Base-by-base conservation (phyloP, 345 rosid genomes). In the Pelargonium nanum region DNA sequence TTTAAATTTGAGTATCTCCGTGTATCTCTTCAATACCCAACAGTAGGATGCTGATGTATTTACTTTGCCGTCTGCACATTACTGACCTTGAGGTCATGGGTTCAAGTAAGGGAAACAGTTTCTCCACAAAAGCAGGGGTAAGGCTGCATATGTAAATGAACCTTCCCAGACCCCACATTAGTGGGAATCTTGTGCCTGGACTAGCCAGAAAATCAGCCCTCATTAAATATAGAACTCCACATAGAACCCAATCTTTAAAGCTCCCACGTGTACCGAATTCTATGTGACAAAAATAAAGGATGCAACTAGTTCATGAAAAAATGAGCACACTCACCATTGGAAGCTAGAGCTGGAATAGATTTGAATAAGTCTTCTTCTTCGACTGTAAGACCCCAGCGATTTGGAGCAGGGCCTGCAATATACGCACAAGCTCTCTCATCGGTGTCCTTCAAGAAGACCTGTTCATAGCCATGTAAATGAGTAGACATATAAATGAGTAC, bases 351-450 rank as follows among this genome's bases (percentile, higher is more conserved):
- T 75, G 59, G 67, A 30, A 79, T 66, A 24, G 92, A 82, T 76
- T 83, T 69, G 51, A 87, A 83, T 17, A 93, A 86, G 68, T 93
- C 96, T 75, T 74, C 71, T 20, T 94, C 95, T 54, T 94, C 95
- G 63, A 79, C 88, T 19, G 95, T 83, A 66, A 86, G 80, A 65
- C 99, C 97, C 99, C 99, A 94, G 32, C 97, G 93, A 55, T 90
- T 94, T 48, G 99, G 97, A n/a, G 97, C 99, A 66, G 99, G 97
- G 68, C 99, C 99, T 1, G 97, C 96, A 72, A 94, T 88, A 74
- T 94, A 94, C 50, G 97, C 99, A 68, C 99, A 90, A 54, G 99
- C 99, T 79, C 99, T 86, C 75, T 94, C 99, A 71, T 94, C 99
- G 4, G 97, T 94, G 70, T 94, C 99, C 78, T 90, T 88, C 82